Evolutionary conservation across 257 asterid genomes (phyloP).

Genomic region (Apocynum venetum): DNA sequence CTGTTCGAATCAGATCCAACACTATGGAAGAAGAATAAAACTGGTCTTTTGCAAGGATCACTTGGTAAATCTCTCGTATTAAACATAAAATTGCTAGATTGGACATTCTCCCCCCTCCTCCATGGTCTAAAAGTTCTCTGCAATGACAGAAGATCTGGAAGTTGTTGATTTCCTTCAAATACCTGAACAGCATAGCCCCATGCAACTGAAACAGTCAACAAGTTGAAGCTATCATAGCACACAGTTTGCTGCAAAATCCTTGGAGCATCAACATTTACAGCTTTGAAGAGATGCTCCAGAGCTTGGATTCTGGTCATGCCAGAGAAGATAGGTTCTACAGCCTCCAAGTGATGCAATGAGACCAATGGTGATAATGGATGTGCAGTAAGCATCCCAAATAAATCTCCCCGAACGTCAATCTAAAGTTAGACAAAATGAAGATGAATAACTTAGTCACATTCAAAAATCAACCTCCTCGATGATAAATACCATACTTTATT

Average conservation of each 20-base stretch:
- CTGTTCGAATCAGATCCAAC: slow-evolving; percentile 34
- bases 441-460: not conserved
- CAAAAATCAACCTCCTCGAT: not conserved
- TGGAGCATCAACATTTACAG: slow-evolving; percentile 51
- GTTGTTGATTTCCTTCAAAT: slow-evolving; percentile 52
- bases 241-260: slow-evolving; percentile 78
- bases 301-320: slow-evolving; percentile 51
- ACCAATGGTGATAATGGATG: slow-evolving; percentile 66
- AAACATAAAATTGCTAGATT: slow-evolving; percentile 55
- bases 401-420: slow-evolving; percentile 79
- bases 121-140: slow-evolving; percentile 76
- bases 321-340: slow-evolving; percentile 68
- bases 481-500: not conserved
- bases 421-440: slow-evolving; percentile 15
- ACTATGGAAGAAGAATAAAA: slow-evolving; percentile 41
- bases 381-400: slow-evolving; percentile 68
- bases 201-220: slow-evolving; percentile 62
- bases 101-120: slow-evolving; percentile 52
- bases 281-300: slow-evolving; percentile 54
- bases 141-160: slow-evolving; percentile 53
- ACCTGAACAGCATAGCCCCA: slow-evolving; percentile 86
- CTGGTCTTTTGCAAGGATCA: slow-evolving; percentile 65
- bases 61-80: slow-evolving; percentile 48
- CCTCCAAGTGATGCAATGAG: slow-evolving; percentile 85
- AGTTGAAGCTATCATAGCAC: slow-evolving; percentile 50